Percentiles rank a stretch among this genome's conserved stretches.
Evolutionary conservation across 108 stramenopile species (phyloP).

Genomic region (Aurantiochytrium sp.): DNA sequence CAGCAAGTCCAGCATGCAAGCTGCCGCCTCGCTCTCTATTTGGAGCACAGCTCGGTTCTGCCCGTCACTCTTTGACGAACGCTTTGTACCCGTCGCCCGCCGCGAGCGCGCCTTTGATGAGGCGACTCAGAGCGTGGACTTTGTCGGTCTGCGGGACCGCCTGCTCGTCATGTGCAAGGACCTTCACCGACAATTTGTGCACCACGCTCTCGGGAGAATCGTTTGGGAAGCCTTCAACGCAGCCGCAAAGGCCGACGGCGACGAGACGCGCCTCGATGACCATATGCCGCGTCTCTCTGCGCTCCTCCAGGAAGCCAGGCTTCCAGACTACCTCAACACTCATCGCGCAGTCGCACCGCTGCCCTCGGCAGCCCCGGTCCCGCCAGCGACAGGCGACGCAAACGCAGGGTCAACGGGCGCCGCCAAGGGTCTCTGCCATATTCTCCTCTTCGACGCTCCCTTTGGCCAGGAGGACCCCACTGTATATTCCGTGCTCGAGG

Average conservation of each 20-base stretch:
- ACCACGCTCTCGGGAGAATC: background rate
- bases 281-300: background rate
- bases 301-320: background rate
- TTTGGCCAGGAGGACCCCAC: background rate
- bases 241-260: background rate
- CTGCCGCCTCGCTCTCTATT: background rate
- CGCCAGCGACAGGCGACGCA: too few species aligned
- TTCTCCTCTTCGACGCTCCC: background rate
- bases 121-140: background rate
- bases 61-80: background rate
- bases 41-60: background rate
- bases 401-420: too few species aligned
- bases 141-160: background rate
- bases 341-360: background rate
- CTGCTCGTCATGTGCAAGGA: background rate
- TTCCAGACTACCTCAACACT: background rate
- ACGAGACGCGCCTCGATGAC: background rate
- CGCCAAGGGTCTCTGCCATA: background rate
- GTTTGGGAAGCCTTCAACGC: background rate
- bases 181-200: constrained; percentile 4
- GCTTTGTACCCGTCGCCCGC: background rate
- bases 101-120: background rate
- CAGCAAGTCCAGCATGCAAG: background rate
- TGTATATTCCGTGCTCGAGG: background rate
- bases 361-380: background rate